Percentiles rank a stretch among this genome's conserved stretches.
phyloP scores from a whole-genome alignment of 2,329 filamentous ascomycete genomes.

The Orbilia javanica region DNA sequence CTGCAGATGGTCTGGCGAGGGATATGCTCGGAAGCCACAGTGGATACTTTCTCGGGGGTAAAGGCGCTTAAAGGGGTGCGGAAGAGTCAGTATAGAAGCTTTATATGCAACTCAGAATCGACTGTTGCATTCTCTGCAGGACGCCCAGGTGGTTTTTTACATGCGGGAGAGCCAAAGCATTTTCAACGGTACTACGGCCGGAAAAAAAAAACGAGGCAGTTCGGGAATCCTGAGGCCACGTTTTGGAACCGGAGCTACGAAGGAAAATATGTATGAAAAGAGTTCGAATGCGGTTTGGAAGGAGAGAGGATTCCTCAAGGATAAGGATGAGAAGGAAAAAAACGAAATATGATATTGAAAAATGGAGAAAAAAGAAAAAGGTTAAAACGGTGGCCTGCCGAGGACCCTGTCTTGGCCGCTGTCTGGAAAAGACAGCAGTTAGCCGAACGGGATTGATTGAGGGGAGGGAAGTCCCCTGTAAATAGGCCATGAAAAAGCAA shows the following conservation, averaged over 20 bases:
- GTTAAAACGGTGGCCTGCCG: conserved; percentile 50
- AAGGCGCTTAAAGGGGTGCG: conserved; percentile 23
- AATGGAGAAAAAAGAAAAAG: conserved; percentile 14
- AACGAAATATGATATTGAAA: conserved; percentile 19
- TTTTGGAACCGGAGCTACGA: conserved; percentile 9
- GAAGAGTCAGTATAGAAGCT: conserved; percentile 16
- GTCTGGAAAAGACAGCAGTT: conserved; percentile 49
- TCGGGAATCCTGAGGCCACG: conserved; percentile 5
- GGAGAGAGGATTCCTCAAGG: conserved; percentile 11
- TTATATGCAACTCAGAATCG: conserved; percentile 46
- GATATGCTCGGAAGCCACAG: conserved; percentile 29
- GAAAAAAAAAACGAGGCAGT: neutral
- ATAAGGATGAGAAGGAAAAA: conserved; percentile 7
- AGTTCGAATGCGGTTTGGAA: conserved; percentile 7
- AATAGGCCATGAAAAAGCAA: conserved; percentile 43
- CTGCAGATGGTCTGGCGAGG: conserved; percentile 11
- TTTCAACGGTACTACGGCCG: neutral
- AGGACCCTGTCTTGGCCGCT: conserved; percentile 55
- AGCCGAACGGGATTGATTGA: conserved; percentile 56
- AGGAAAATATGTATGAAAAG: conserved; percentile 20
- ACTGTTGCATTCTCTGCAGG: conserved; percentile 48
- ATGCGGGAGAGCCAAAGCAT: conserved; percentile 20
- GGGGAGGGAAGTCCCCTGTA: conserved; percentile 39
- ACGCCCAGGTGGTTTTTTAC: conserved; percentile 1
- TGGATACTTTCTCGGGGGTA: conserved; percentile 14